phyloP scores from a whole-genome alignment of 371 early-diverging fungal genomes.

The Apophysomyces variabilis region DNA sequence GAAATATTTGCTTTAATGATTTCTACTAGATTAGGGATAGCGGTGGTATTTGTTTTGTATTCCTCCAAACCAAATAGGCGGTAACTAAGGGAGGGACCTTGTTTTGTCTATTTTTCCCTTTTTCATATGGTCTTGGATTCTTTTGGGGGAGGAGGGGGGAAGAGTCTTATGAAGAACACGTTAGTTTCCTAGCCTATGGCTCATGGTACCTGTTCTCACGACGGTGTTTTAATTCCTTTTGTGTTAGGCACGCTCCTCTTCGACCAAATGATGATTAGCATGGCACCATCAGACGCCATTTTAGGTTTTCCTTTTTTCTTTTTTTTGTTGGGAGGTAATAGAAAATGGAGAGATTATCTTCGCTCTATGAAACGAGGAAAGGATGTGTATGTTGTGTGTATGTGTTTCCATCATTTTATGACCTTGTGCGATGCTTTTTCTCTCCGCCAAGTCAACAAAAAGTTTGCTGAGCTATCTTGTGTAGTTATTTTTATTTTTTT shows the following conservation, averaged over 20 bases:
- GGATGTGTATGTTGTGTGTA: no score
- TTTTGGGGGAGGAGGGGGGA: no score
- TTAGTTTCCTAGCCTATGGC: no score
- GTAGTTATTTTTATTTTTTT: background rate
- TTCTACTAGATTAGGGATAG: slow-evolving; percentile 1
- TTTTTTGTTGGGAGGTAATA: background rate
- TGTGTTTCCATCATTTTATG: no score
- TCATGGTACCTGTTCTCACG: no score
- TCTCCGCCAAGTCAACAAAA: background rate
- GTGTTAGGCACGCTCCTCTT: background rate
- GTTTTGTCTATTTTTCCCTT: slow-evolving; percentile 11
- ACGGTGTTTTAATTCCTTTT: no score
- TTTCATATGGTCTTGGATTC: background rate
- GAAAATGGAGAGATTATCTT: no score
- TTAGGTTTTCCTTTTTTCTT: background rate
- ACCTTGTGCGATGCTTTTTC: background rate
- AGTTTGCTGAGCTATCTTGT: background rate
- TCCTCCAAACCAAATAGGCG: slow-evolving; percentile 5
- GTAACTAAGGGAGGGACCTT: background rate
- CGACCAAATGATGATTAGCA: background rate
- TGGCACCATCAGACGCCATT: background rate
- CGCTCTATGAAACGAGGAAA: no score
- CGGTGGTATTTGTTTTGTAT: background rate
- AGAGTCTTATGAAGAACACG: background rate
- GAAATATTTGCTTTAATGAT: background rate